Base-by-base conservation (phyloP, 2,329 filamentous ascomycete species). In the Alternaria brassicae region DNA sequence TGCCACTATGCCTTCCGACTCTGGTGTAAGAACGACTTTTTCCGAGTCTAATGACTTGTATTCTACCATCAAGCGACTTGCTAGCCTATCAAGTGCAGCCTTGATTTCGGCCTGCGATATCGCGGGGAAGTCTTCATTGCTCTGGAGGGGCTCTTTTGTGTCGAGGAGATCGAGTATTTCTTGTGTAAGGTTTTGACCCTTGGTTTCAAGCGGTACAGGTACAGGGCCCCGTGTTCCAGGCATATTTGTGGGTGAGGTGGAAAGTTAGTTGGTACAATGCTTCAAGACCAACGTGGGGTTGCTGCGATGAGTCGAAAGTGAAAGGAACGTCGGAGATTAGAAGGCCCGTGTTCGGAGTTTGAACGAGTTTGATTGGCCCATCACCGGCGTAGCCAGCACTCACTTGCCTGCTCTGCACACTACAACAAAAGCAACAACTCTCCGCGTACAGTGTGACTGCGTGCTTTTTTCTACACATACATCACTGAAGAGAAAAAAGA, bases 11-110 rank as follows among this genome's bases (percentile, higher is more conserved):
- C 91, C 90, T 78, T 97, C 83, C 21, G 93, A 93, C 73, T 94
- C 92, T 66, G 86, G 80, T 60, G 96, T 95, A 30, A 98, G 82
- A 34, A 89, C 72, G 13, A 89, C 86, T 72, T 93, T 88, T 76
- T 97, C 92, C 52, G 85, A 84, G 68, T 97, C 93, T 61, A 92
- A 85, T 45, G 91, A 90, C 70, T 96, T 88, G 80, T 97, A 97
- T 66, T 85, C 83, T 64, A 98, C 84, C 92, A 97, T 97, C 50
- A 88, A 89, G 70, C 94, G 87, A 59, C 92, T 95, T 28, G 84
- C 85, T 53, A 99, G 86, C 68, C 93, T 88, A 81, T 98, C 95
- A 65, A 98, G 85, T 28, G 92, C 91, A 64, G 91, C 90, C 82
- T 97, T 98, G 74, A 97, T 82, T 60, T 83, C 80, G 36, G 75